A percentile compares a stretch with the other conserved stretches of the same genome.
phyloP scores from a whole-genome alignment of 257 asterid genomes.

The Eucommia ulmoides region DNA sequence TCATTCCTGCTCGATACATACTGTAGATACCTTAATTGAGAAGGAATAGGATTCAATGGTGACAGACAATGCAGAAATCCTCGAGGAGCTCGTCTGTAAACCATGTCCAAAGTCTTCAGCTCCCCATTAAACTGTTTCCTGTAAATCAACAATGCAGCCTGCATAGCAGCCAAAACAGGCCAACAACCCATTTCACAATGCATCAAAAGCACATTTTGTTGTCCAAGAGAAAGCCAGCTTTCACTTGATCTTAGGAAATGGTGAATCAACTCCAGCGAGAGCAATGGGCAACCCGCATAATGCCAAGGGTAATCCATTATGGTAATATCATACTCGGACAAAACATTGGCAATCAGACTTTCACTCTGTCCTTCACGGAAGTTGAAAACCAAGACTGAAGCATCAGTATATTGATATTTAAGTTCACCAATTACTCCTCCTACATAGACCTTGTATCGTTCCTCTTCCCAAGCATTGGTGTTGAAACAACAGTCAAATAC shows the following conservation, averaged over 20 bases:
- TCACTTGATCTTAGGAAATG: slow-evolving; percentile 85
- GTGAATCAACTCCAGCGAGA: slow-evolving; percentile 90
- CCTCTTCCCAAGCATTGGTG: slow-evolving; percentile 57
- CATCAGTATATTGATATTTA: slow-evolving; percentile 63
- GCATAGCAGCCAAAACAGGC: slow-evolving; percentile 93
- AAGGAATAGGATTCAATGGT: slow-evolving; percentile 85
- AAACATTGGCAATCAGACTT: slow-evolving; percentile 57
- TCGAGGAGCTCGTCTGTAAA: slow-evolving; percentile 86
- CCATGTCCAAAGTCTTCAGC: slow-evolving; percentile 82
- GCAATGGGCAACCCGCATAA: slow-evolving; percentile 85
- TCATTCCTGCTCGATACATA: slow-evolving; percentile 85
- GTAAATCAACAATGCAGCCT: slow-evolving; percentile 71
- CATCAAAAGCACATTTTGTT: slow-evolving; percentile 80
- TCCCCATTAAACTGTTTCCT: slow-evolving; percentile 81
- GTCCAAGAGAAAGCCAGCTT: slow-evolving; percentile 94
- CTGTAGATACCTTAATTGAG: slow-evolving; percentile 86
- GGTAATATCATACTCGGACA: slow-evolving; percentile 73
- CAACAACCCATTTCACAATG: slow-evolving; percentile 95
- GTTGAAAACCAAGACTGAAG: slow-evolving; percentile 73
- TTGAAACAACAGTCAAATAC: slow-evolving; percentile 92
- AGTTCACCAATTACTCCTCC: slow-evolving; percentile 64
- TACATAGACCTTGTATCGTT: slow-evolving; percentile 56
- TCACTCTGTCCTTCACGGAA: slow-evolving; percentile 57
- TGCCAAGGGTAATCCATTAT: slow-evolving; percentile 94
- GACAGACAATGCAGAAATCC: slow-evolving; percentile 69